Evolutionary conservation across 139 green algal species (phyloP).

Genomic region (Yamagishiella unicocca): DNA sequence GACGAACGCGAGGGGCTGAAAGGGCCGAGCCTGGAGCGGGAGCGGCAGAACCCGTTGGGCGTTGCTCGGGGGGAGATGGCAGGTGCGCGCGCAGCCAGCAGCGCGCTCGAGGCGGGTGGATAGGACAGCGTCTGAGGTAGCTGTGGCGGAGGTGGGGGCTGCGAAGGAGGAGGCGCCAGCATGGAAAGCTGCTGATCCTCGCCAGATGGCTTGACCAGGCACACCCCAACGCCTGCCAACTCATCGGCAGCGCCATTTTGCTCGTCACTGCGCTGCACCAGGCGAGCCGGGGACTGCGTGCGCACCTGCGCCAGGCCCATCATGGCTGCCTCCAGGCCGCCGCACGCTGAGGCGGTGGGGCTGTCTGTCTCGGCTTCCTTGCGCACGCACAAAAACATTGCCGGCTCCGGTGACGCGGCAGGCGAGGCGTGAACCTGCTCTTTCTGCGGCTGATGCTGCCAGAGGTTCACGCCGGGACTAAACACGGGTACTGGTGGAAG

Average conservation of each 20-base stretch:
- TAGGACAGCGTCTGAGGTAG: background rate
- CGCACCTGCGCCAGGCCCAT: background rate
- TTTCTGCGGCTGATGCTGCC: background rate
- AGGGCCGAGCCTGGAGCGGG: background rate
- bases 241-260: too few species aligned
- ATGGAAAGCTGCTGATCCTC: too few species aligned
- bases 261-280: background rate
- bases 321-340: conserved; percentile 21
- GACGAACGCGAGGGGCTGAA: conserved; percentile 32
- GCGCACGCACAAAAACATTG: background rate
- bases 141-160: too few species aligned
- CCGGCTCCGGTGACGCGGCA: background rate
- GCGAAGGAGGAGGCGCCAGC: background rate
- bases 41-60: background rate
- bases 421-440: too few species aligned
- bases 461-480: conserved; percentile 20
- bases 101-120: background rate
- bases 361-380: background rate
- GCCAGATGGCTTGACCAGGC: too few species aligned
- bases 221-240: too few species aligned
- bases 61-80: background rate
- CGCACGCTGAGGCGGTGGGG: background rate
- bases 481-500: conserved; percentile 15
- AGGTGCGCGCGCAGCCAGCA: background rate
- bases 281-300: conserved; percentile 17